These are phyloP conservation scores for Beauveria asiatica DNA, from an alignment of 2,329 filamentous ascomycete species.

Conservation along the genomic window DNA sequence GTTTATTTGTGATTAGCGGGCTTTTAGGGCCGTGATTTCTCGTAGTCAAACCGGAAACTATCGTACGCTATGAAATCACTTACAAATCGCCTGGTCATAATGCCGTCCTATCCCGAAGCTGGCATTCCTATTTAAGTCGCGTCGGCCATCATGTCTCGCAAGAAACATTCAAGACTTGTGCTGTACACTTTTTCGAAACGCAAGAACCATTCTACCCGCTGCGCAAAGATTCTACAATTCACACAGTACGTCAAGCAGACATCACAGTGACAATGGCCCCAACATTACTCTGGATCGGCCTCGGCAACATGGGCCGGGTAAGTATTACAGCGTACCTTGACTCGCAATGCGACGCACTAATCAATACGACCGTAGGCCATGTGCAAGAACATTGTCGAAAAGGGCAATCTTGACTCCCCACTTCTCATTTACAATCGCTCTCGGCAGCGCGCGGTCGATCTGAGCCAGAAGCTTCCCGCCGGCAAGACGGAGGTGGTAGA, in stretches of 20 bases:
- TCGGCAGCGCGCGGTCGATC: constrained; percentile 51
- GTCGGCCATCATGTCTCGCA: background rate
- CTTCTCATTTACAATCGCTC: constrained; percentile 78
- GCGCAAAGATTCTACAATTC: background rate
- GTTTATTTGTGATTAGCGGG: background rate
- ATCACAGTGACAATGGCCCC: constrained; percentile 36
- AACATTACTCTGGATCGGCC: constrained; percentile 67
- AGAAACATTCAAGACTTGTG: background rate
- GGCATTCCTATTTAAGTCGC: background rate
- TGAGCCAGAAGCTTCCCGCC: constrained; percentile 50
- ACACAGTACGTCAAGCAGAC: background rate
- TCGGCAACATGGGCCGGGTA: constrained; percentile 82
- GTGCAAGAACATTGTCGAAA: constrained; percentile 74
- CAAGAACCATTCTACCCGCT: background rate
- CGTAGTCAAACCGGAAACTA: background rate
- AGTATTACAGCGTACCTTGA: constrained; percentile 21
- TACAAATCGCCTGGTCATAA: constrained; percentile 2
- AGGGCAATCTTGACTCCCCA: constrained; percentile 62
- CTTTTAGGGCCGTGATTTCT: background rate
- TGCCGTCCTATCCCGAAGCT: background rate
- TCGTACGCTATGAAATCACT: constrained; percentile 2
- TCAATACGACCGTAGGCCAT: constrained; percentile 52
- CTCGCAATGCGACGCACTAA: constrained; percentile 2
- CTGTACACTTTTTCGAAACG: background rate
- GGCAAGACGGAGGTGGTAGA: constrained; percentile 57